phyloP scores from a whole-genome alignment of 805 yeast species.

The Saturnispora saitoi region DNA sequence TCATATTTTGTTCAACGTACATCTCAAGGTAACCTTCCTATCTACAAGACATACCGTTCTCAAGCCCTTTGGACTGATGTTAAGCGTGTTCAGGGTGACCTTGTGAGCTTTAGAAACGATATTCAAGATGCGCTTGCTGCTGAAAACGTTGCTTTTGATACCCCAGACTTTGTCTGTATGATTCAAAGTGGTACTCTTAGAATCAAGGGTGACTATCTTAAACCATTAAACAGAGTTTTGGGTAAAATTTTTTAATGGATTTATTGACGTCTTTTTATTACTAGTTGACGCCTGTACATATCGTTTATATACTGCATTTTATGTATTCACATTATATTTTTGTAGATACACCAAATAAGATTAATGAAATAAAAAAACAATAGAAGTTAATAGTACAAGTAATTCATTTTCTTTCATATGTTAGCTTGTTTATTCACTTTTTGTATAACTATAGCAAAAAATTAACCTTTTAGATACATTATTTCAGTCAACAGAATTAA shows the following conservation, averaged over 20 bases:
- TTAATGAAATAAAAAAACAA: background rate
- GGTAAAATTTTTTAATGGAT: slow-evolving; percentile 22
- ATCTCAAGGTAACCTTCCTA: slow-evolving; percentile 66
- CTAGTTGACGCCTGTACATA: background rate
- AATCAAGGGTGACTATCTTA: slow-evolving; percentile 40
- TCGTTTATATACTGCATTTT: background rate
- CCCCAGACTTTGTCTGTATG: slow-evolving; percentile 35
- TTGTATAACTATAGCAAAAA: too few species aligned
- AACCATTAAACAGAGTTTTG: slow-evolving; percentile 30
- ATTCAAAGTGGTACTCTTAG: slow-evolving; percentile 45
- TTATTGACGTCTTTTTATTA: background rate
- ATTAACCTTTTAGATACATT: too few species aligned
- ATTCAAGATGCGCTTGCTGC: slow-evolving; percentile 41
- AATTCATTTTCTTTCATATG: too few species aligned
- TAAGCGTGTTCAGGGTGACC: slow-evolving; percentile 62
- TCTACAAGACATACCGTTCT: slow-evolving; percentile 60
- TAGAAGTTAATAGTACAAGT: too few species aligned
- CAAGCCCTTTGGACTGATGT: slow-evolving; percentile 63
- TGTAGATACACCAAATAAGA: background rate
- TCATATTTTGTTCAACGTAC: slow-evolving; percentile 43
- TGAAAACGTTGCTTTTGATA: background rate
- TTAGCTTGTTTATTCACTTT: too few species aligned
- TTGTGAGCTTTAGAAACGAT: slow-evolving; percentile 57
- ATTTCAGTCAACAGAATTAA: too few species aligned
- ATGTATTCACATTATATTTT: background rate